phyloP scores from a whole-genome alignment of 2,329 filamentous ascomycete species.

The Aspergillus tubingensis region DNA sequence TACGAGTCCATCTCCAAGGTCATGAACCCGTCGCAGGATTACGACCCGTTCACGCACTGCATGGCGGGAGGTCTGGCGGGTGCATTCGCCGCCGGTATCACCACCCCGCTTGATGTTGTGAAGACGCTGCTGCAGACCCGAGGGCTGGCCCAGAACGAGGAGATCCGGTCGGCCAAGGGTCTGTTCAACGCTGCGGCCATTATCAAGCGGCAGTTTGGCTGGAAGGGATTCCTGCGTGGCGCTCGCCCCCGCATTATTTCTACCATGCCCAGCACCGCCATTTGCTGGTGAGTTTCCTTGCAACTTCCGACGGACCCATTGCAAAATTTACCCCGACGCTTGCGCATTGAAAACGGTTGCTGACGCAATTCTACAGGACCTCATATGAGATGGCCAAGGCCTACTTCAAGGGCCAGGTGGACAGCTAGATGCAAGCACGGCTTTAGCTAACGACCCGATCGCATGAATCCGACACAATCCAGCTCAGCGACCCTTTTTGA shows the following conservation, averaged over 20 bases:
- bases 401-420: slow-evolving; percentile 58
- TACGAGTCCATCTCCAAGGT: slow-evolving; percentile 95
- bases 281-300: slow-evolving; percentile 76
- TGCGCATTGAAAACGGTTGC: not conserved
- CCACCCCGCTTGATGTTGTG: slow-evolving; percentile 95
- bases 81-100: slow-evolving; percentile 88
- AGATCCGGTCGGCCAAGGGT: slow-evolving; percentile 82
- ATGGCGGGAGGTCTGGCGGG: slow-evolving; percentile 88
- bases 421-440: slow-evolving; percentile 22
- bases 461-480: slow-evolving; percentile 17
- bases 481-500: slow-evolving; percentile 5
- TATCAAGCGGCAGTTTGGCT: slow-evolving; percentile 80
- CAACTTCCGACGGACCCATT: not conserved
- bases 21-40: slow-evolving; percentile 77
- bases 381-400: slow-evolving; percentile 70
- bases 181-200: slow-evolving; percentile 77
- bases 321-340: not conserved
- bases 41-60: slow-evolving; percentile 93
- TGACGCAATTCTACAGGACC: slow-evolving; percentile 47
- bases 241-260: slow-evolving; percentile 88
- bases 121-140: slow-evolving; percentile 96
- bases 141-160: slow-evolving; percentile 76
- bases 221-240: slow-evolving; percentile 88
- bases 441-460: slow-evolving; percentile 13
- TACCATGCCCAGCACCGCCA: slow-evolving; percentile 98